These are phyloP conservation scores for Solanum appendiculatum DNA, from an alignment of 257 asterid genomes.

Conservation along the genomic window DNA sequence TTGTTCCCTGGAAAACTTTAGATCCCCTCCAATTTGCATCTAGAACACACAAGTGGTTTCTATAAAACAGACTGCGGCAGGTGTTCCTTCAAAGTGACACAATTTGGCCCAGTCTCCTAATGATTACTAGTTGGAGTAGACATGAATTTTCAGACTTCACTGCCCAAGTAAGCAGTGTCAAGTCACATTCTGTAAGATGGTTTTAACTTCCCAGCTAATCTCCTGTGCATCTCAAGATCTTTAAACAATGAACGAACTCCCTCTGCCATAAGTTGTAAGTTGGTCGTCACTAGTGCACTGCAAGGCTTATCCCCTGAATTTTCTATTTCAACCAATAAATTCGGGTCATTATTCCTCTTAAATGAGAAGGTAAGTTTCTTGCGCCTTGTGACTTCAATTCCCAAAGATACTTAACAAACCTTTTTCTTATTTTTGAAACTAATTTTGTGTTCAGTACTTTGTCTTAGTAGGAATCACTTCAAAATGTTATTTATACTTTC, in stretches of 20 bases:
- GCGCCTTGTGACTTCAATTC: background rate
- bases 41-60: background rate
- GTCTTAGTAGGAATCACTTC: background rate
- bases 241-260: background rate
- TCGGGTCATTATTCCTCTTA: background rate
- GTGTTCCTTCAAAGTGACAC: background rate
- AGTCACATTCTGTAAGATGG: background rate
- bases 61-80: background rate
- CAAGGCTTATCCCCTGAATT: background rate
- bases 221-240: background rate
- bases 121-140: background rate
- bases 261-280: background rate
- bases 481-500: background rate
- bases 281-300: background rate
- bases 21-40: background rate
- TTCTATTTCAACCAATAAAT: background rate
- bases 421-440: background rate
- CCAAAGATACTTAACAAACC: background rate
- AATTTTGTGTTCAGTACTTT: background rate
- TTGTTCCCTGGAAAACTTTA: background rate
- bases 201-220: background rate
- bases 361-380: background rate
- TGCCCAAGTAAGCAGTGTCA: background rate
- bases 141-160: background rate
- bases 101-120: background rate